Evolutionary conservation across 495 filamentous ascomycete genomes (phyloP), one percentile per base, ranked within the genome.

Genomic region (Penicillium pancosmium): DNA sequence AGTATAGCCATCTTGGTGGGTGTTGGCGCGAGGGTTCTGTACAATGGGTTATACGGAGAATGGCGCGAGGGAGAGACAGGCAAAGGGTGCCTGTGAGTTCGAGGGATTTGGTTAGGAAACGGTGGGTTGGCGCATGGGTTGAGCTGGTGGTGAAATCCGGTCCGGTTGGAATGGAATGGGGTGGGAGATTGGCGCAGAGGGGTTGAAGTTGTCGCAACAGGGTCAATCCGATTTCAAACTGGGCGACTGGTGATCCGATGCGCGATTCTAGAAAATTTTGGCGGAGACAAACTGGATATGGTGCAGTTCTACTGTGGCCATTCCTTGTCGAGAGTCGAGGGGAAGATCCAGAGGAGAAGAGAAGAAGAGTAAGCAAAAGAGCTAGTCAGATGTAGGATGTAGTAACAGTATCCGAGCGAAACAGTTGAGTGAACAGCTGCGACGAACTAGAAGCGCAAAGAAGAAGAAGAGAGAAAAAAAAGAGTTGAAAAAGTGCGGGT

Each of bases 1-100:
- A 23, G 23, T 35, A 58, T 50, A n/a, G 60, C 35, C 64, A 66
- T 66, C 36, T 43, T 58, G 48, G 8, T 15, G 19, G 18, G 19
- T 11, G 8, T 44, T 44, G 41, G 41, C 41, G 41, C 41, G n/a
- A 44, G 16, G 41, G 16, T 9, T 44, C 41, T 44, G 41, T 44
- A 44, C 41, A 7, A 44, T 16, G 15, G 41, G 15, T 18, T 12
- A 44, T 44, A 44, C 41, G 16, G 41, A 44, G 41, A 31, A 44
- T 44, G 16, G n/a, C 41, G 41, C 41, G 16, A 19, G 41, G 41
- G 41, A 9, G 41, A 18, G 8, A 44, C 15, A 44, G 41, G 41
- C 41, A 27, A 13, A 13, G 46, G 46, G 46, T 25, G 46, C 46
- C 46, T 48, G 21, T 44, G 16, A 5, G 4, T 7, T 16, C 16